A percentile compares a stretch with the other conserved stretches of the same genome.
Evolutionary conservation across 2,329 filamentous ascomycete genomes (phyloP).

Genomic region (Aspergillus aculeatus): DNA sequence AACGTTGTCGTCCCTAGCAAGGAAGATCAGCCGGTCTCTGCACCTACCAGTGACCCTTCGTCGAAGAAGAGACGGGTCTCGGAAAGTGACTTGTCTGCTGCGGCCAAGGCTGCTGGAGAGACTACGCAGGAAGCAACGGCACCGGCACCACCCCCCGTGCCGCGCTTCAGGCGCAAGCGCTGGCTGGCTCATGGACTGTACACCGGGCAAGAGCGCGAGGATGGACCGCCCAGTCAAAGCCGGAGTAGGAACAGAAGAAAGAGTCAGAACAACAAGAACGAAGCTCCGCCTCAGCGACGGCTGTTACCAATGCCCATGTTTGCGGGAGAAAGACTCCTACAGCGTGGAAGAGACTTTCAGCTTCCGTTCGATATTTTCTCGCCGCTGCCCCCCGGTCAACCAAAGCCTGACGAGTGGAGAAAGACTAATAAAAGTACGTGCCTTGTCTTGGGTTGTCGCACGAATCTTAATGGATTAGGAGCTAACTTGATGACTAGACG

Average conservation of each 20-base stretch:
- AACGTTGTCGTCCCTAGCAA: slow-evolving; percentile 25
- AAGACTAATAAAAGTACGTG: slow-evolving; percentile 84
- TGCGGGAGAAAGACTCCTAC: slow-evolving; percentile 67
- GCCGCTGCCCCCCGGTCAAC: slow-evolving; percentile 78
- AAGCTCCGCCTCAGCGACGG: slow-evolving; percentile 35
- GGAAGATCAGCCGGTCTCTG: slow-evolving; percentile 18
- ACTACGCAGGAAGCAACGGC: slow-evolving; percentile 21
- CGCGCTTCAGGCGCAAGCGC: slow-evolving; percentile 58
- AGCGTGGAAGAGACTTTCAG: slow-evolving; percentile 77
- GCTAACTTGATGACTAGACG: slow-evolving; percentile 60
- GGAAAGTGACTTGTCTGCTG: slow-evolving; percentile 32
- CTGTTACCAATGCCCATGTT: slow-evolving; percentile 76
- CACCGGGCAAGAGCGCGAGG: slow-evolving; percentile 68
- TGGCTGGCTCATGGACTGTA: slow-evolving; percentile 84
- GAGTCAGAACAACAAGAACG: slow-evolving; percentile 26
- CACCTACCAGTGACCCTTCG: slow-evolving; percentile 27
- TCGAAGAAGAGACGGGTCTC: slow-evolving; percentile 46
- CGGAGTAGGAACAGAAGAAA: slow-evolving; percentile 43
- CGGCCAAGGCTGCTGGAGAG: slow-evolving; percentile 21
- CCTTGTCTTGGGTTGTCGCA: neutral
- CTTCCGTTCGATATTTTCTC: slow-evolving; percentile 88
- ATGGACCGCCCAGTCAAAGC: slow-evolving; percentile 50
- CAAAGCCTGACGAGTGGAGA: slow-evolving; percentile 89
- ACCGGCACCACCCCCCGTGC: slow-evolving; percentile 21
- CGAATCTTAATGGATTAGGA: slow-evolving; percentile 1